These are phyloP conservation scores for Escovopsis sp. DNA, from an alignment of 2,329 filamentous ascomycete genomes.

Conservation along the genomic window DNA sequence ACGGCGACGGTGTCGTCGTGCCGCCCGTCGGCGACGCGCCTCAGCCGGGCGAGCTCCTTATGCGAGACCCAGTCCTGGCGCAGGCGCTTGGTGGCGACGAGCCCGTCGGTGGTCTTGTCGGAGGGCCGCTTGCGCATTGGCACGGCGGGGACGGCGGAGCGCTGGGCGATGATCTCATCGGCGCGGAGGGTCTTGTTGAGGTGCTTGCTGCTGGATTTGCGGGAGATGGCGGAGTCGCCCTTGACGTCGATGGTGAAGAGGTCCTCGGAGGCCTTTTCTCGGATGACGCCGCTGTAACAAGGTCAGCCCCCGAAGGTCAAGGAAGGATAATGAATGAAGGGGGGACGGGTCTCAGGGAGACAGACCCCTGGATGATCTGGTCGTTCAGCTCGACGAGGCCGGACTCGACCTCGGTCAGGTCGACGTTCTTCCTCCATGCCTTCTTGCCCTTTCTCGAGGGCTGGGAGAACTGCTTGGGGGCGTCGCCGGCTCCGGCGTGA, in stretches of 20 bases:
- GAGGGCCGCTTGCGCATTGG: conserved; percentile 59
- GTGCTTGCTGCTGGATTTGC: conserved; percentile 45
- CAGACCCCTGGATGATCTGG: conserved; percentile 79
- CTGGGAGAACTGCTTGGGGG: conserved; percentile 72
- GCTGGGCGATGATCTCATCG: conserved; percentile 78
- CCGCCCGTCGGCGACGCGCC: conserved; percentile 62
- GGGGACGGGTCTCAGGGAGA: not conserved
- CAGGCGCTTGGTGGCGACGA: conserved; percentile 59
- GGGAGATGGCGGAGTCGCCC: conserved; percentile 52
- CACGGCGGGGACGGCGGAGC: conserved; percentile 70
- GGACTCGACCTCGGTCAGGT: conserved; percentile 70
- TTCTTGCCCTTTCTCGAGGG: conserved; percentile 95
- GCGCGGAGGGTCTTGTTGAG: conserved; percentile 67
- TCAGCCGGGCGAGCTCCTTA: conserved; percentile 68
- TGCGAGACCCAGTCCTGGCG: conserved; percentile 68
- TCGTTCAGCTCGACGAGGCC: conserved; percentile 76
- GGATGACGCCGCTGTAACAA: conserved; percentile 56
- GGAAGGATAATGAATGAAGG: too few species aligned
- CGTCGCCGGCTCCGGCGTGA: conserved; percentile 33
- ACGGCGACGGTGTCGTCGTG: conserved; percentile 39
- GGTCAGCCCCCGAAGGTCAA: conserved; percentile 7
- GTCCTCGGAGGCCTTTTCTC: conserved; percentile 67
- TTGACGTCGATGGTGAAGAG: conserved; percentile 73
- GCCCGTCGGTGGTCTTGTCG: conserved; percentile 52
- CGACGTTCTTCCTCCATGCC: conserved; percentile 97